A percentile compares a stretch with the other conserved stretches of the same genome.
Conservation (phyloP, 352 stramenopile species). For the Globisporangium nagaii region DNA sequence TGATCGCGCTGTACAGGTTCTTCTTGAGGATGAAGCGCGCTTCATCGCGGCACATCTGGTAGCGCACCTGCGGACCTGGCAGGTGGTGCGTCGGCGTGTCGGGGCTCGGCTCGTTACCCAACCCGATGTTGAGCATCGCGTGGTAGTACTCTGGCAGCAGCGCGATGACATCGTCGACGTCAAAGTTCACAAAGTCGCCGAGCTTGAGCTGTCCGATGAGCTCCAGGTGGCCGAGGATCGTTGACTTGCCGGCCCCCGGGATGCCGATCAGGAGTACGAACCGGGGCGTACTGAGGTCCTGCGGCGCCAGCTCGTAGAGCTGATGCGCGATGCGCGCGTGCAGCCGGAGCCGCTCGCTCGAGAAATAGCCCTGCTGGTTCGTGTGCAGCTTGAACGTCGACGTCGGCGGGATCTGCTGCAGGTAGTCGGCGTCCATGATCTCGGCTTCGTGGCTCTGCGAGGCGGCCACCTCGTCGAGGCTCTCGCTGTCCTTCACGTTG, state of each 20-base stretch:
- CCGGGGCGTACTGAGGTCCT: conserved; percentile 45
- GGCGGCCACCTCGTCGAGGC: neutral
- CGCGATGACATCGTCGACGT: conserved; percentile 75
- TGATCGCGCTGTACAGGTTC: conserved; percentile 71
- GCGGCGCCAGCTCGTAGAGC: conserved; percentile 49
- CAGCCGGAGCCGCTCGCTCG: conserved; percentile 45
- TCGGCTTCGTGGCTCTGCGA: conserved; percentile 27
- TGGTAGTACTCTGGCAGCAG: conserved; percentile 79
- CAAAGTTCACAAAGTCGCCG: conserved; percentile 81
- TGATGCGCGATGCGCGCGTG: conserved; percentile 75
- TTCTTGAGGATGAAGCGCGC: conserved; percentile 79
- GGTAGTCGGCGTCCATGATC: conserved; percentile 36
- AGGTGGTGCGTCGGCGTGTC: conserved; percentile 14
- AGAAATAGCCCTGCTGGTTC: conserved; percentile 58
- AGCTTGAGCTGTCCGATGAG: conserved; percentile 59
- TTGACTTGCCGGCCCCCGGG: conserved; percentile 66
- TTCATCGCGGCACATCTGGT: conserved; percentile 76
- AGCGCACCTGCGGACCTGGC: conserved; percentile 56
- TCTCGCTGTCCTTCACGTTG: neutral
- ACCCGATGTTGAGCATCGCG: conserved; percentile 74
- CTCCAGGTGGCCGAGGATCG: conserved; percentile 70
- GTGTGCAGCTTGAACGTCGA: conserved; percentile 62
- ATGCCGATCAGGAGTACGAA: conserved; percentile 72
- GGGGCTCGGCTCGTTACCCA: conserved; percentile 45
- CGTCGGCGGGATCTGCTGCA: conserved; percentile 22